phyloP scores from a whole-genome alignment of 129 eudicot species.

The Sambucus nigra region DNA sequence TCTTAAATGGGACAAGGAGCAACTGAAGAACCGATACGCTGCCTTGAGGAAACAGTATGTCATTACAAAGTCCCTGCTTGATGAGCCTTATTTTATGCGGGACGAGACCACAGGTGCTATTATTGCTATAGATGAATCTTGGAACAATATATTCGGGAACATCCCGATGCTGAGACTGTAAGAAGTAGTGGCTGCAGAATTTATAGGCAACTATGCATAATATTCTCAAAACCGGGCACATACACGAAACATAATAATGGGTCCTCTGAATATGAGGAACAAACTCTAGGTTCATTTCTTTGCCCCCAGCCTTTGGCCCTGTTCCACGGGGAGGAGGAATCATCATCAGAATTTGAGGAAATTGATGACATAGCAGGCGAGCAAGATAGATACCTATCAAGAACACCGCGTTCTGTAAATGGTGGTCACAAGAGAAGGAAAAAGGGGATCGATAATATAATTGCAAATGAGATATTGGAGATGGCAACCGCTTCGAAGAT shows the following conservation, averaged over 20 bases:
- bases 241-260: conserved; percentile 14
- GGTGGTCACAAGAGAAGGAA: conserved; percentile 37
- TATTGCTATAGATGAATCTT: conserved; percentile 31
- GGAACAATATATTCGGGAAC: conserved; percentile 46
- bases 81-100: conserved; percentile 30
- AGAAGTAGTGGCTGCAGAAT: conserved; percentile 38
- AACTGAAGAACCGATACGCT: conserved; percentile 33
- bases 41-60: conserved; percentile 36
- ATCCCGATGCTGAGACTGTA: conserved; percentile 50
- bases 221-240: conserved; percentile 27
- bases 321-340: conserved; percentile 17
- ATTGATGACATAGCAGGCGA: conserved; percentile 15
- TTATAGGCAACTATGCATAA: conserved; percentile 31
- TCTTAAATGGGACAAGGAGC: conserved; percentile 43
- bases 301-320: conserved; percentile 9
- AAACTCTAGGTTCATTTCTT: conserved; percentile 1
- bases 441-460: conserved; percentile 26
- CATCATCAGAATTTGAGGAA: conserved; percentile 35
- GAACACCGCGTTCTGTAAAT: background rate
- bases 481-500: conserved; percentile 48
- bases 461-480: conserved; percentile 42
- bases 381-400: conserved; percentile 10
- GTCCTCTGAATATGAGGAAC: conserved; percentile 14
- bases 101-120: conserved; percentile 36
- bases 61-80: conserved; percentile 25